Base-by-base conservation (phyloP, 1,139 yeast genomes). In the Debaryomyces fabryi region DNA sequence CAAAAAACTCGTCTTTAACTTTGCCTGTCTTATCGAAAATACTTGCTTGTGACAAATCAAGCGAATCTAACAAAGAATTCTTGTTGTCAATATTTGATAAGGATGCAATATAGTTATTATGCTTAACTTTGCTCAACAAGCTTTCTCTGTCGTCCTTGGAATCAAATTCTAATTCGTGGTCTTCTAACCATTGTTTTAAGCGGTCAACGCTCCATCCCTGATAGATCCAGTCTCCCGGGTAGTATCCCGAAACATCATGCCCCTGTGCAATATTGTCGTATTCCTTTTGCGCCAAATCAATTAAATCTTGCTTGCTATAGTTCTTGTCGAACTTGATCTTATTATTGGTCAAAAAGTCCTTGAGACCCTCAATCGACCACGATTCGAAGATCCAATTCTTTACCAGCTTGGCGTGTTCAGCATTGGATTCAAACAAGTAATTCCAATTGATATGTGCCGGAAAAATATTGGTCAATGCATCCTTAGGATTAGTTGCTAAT, bases 191-290 rank as follows among this genome's bases (percentile, higher is more conserved):
- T 16, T 69, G 59, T 53, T 74, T 64, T 53, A 81, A 60, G 42
- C 76, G 78, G 6, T 69, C 65, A 12, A 59, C 58, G 30, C 69
- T 64, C 84, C 86, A 82, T 25, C 68, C 57, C 15, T 71, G 60
- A 57, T 78, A 82, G 42, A 79, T 64, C 74, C 81, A 74, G 44
- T 69, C 72, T 9, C 82, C 78, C n/a, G 83, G 78, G 51, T 80
- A 79, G 41, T 62, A 64, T 9, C 81, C 82, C 2, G 81, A 68
- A 4, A 68, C 68, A 1, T 69, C 63, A 46, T 65, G 56, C 27
- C 61, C 56, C 41, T 63, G 62, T 29, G 74, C 69, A 51, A 78
- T 63, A 27, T 60, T 59, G 50, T 69, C 69, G 56, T 71, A 77
- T 50, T 71, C 63, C 9, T 65, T 57, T 56, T 72, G 66, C n/a